Base-by-base conservation (phyloP, 2,329 filamentous ascomycete species). In the Fusarium proliferatum region DNA sequence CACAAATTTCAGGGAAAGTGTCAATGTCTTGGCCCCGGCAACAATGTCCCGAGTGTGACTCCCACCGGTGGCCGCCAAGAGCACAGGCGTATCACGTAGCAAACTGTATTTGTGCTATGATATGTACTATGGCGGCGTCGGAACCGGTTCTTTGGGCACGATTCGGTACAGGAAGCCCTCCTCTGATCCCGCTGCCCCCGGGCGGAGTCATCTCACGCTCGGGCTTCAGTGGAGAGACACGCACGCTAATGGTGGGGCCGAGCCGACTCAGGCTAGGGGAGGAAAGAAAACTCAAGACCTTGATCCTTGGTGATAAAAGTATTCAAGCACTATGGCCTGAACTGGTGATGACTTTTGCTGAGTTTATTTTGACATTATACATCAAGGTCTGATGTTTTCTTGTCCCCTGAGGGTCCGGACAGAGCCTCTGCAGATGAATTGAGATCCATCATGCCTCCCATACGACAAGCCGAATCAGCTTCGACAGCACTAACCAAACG, bases 361-460 rank as follows among this genome's bases (percentile, higher is more conserved):
- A 33, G 33, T 33, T 33, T 33, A 33, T 33, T 33, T 33, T 33
- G 33, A 33, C 33, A 33, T 13, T 5, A 11, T 33, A 33, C 10
- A 33, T 33, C 11, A 33, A 33, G 33, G 33, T 33, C 33, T 33
- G 33, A 33, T 33, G 33, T 33, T 33, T 33, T 33, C 33, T 33
- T 33, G 33, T 33, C 11, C 33, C 33, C 33, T 33, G 33, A 33
- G 11, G 33, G 33, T 72, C 38, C 69, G 63, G 56, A 74, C 68
- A 72, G 71, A 73, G 71, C 71, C 71, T 74, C 71, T 71, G 59
- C 46, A 69, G 45, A 64, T 69, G 67, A 49, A 21, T 51, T 58
- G 26, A 48, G 55, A 48, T 51, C 48, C 30, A 33, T 51, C 48
- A 51, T 26, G 9, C 49, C 33, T 59, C 42, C 23, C n/a, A 67